A percentile compares a stretch with the other conserved stretches of the same genome.
Evolutionary conservation across 2,329 filamentous ascomycete species (phyloP).

Genomic region (Cladosporium cucumerinum): DNA sequence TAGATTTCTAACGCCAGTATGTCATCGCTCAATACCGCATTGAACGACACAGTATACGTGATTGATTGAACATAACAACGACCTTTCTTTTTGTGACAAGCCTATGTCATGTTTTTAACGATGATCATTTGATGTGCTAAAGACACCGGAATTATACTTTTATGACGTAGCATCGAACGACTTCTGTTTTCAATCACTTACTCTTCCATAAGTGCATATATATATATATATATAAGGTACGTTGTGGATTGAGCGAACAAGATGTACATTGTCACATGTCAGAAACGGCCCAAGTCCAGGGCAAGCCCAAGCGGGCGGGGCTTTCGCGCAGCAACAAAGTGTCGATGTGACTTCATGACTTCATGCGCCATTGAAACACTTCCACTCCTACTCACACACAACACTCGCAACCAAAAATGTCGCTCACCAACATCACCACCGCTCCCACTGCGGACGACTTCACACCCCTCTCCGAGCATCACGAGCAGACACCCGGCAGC

Average conservation of each 20-base stretch:
- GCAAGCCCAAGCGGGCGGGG: neutral
- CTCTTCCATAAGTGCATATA: too few species aligned
- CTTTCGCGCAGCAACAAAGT: neutral
- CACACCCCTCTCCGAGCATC: conserved; percentile 64
- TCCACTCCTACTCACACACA: neutral
- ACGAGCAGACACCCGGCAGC: conserved; percentile 67
- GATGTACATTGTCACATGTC: neutral
- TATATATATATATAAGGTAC: too few species aligned
- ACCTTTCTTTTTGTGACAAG: neutral
- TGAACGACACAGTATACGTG: too few species aligned
- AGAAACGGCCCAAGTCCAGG: neutral
- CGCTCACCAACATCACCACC: conserved; percentile 51
- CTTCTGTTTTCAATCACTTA: too few species aligned
- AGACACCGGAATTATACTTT: too few species aligned
- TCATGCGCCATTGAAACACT: neutral
- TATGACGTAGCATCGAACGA: too few species aligned
- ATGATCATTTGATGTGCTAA: too few species aligned
- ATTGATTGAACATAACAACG: neutral
- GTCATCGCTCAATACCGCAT: too few species aligned
- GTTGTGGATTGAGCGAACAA: neutral
- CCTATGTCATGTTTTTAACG: neutral
- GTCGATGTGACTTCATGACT: neutral
- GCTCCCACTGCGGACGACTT: conserved; percentile 59
- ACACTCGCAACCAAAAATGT: conserved; percentile 29
- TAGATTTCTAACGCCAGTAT: too few species aligned